Evolutionary conservation across 148 eudicot species (phyloP).

Genomic region (Amaranthus cruentus): DNA sequence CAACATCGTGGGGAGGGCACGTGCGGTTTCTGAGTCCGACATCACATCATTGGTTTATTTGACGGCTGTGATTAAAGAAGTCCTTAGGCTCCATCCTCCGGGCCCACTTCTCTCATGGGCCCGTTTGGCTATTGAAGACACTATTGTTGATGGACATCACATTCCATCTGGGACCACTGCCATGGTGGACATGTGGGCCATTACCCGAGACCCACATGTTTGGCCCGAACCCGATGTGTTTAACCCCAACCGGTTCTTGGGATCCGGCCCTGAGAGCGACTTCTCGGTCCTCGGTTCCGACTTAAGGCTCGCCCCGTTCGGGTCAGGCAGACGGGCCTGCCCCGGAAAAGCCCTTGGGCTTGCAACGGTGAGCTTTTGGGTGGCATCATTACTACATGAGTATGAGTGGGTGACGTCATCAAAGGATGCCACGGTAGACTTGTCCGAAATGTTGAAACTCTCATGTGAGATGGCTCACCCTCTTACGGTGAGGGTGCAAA

Average conservation of each 20-base stretch:
- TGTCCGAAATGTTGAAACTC: constrained; percentile 57
- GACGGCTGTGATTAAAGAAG: constrained; percentile 62
- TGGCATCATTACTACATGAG: constrained; percentile 58
- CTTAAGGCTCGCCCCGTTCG: constrained; percentile 77
- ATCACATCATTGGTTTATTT: constrained; percentile 36
- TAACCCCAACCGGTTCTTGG: constrained; percentile 43
- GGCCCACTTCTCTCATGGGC: constrained; percentile 84
- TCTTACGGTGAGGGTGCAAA: constrained; percentile 33
- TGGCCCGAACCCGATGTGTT: constrained; percentile 53
- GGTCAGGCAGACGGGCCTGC: constrained; percentile 70
- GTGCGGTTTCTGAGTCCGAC: constrained; percentile 44
- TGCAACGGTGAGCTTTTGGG: constrained; percentile 69
- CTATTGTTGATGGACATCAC: constrained; percentile 48
- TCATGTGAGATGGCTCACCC: constrained; percentile 89
- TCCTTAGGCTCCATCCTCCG: constrained; percentile 62
- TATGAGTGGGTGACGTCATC: constrained; percentile 35
- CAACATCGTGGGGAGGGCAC: constrained; percentile 40
- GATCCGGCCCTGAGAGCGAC: constrained; percentile 11
- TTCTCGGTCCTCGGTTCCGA: constrained; percentile 63
- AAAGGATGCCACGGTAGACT: constrained; percentile 29
- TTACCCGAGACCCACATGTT: constrained; percentile 43
- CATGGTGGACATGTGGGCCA: constrained; percentile 76
- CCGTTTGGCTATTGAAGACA: constrained; percentile 48
- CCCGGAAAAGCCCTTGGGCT: constrained; percentile 75
- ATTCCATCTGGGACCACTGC: constrained; percentile 70